These are phyloP conservation scores for Didymosphaeria variabile DNA, from an alignment of 2,329 filamentous ascomycete species.

Conservation along the genomic window DNA sequence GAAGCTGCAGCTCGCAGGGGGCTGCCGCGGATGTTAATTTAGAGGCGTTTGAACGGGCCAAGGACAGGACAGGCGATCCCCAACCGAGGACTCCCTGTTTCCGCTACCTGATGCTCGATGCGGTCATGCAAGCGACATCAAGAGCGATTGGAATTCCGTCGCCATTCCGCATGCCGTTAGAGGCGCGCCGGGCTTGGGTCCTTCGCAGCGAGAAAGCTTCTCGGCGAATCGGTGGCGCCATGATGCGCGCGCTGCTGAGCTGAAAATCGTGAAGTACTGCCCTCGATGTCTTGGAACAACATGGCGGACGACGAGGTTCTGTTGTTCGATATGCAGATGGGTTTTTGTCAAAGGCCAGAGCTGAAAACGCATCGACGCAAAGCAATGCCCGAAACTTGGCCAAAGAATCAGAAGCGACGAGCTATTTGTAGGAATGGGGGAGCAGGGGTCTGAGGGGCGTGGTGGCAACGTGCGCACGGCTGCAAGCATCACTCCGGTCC, in stretches of 20 bases:
- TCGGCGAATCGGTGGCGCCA: conserved; percentile 1
- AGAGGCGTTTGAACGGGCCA: conserved; percentile 1
- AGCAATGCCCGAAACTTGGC: neutral
- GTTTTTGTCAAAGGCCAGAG: neutral
- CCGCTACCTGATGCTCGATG: neutral
- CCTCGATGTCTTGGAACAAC: neutral
- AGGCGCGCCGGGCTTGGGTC: neutral
- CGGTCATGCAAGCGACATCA: neutral
- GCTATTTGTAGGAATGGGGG: conserved; percentile 12
- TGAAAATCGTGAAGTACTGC: neutral
- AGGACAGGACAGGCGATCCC: neutral
- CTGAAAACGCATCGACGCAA: neutral
- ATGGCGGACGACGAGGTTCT: neutral
- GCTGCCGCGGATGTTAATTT: neutral
- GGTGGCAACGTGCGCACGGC: conserved; percentile 5
- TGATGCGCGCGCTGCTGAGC: neutral
- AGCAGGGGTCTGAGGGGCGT: neutral
- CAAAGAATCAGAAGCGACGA: neutral
- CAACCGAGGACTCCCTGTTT: neutral
- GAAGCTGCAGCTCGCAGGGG: conserved; percentile 4
- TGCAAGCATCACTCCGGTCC: conserved; percentile 12
- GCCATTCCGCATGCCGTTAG: conserved; percentile 8
- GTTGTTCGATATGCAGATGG: neutral
- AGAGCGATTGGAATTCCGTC: neutral
- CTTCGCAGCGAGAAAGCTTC: neutral